Base-by-base conservation (phyloP, 306 rosid genomes). In the Castanea sativa region DNA sequence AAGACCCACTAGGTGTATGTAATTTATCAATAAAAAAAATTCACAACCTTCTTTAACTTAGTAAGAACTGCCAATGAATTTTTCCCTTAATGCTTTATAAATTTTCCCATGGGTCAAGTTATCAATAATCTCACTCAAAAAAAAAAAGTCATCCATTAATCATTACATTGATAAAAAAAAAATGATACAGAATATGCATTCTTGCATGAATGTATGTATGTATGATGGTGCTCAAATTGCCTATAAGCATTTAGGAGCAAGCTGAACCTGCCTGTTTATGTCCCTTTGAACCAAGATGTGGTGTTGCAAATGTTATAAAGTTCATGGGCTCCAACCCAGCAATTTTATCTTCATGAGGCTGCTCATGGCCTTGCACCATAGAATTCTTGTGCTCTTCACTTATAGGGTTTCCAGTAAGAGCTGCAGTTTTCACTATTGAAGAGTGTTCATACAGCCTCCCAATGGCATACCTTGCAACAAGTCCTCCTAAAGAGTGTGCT, bases 261-360 rank as follows among this genome's bases (percentile, higher is more conserved):
- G 68, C 69, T 75, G 61, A 60, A 83, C 76, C 63, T 52, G 89
- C 99, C 97, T 92, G 99, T 79, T 78, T 88, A 81, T 90, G 82
- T 84, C 99, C 99, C 74, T 90, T 86, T 76, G 98, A 92, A 76
- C 99, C 99, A 77, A 95, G 97, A 90, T 95, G 98, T 11, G 99
- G 99, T 13, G 99, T 95, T 77, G 99, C 98, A 55, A 95, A 84
- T 27, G 97, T 95, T 85, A 95, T 87, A 76, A 95, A 95, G 90
- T 92, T 95, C 84, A 95, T 81, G 76, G 99, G 93, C 80, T 90
- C 92, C 85, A 95, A 82, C 76, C 99, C 97, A 82, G 93, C 99
- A 74, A 95, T 90, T 69, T 75, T 92, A 76, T 85, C 90, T 59
- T 80, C 88, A 75, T 60, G 81, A 79, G 35, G 56, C 56, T 76